Percentiles rank a stretch among this genome's conserved stretches.
phyloP scores from a whole-genome alignment of 1,284 basidiomycete species.

The Tilletia indica region DNA sequence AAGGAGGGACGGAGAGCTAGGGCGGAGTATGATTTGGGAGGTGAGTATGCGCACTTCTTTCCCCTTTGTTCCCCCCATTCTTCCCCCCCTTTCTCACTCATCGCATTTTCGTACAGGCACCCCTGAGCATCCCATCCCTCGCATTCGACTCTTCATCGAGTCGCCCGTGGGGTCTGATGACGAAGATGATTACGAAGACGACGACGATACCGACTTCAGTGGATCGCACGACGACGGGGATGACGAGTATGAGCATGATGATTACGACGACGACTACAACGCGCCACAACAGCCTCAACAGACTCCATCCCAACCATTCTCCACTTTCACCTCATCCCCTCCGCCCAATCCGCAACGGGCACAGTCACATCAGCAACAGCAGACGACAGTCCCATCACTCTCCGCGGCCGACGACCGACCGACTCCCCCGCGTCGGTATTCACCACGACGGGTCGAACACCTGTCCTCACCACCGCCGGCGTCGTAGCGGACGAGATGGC shows the following conservation, averaged over 20 bases:
- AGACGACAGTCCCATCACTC: slow-evolving; percentile 1
- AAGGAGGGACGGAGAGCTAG: slow-evolving; percentile 50
- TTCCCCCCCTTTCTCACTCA: neutral
- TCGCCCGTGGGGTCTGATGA: slow-evolving; percentile 45
- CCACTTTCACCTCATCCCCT: neutral
- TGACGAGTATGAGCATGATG: slow-evolving; percentile 24
- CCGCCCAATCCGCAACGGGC: neutral
- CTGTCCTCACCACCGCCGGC: slow-evolving; percentile 9
- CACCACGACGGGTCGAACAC: neutral
- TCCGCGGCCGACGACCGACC: neutral
- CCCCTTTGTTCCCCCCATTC: too few species aligned
- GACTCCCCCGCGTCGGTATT: neutral
- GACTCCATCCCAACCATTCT: neutral
- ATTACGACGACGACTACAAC: slow-evolving; percentile 21
- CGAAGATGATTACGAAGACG: slow-evolving; percentile 28
- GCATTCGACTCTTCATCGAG: slow-evolving; percentile 54
- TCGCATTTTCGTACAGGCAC: slow-evolving; percentile 34
- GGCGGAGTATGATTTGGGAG: slow-evolving; percentile 57
- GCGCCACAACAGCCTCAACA: neutral
- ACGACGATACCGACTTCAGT: neutral
- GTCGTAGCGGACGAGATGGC: neutral
- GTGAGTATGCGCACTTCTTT: neutral
- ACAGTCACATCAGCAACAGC: neutral
- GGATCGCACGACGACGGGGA: slow-evolving; percentile 20
- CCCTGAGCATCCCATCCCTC: slow-evolving; percentile 52